Base-by-base conservation (phyloP, 2,329 filamentous ascomycete species). In the Chalaropsis ovoidea region DNA sequence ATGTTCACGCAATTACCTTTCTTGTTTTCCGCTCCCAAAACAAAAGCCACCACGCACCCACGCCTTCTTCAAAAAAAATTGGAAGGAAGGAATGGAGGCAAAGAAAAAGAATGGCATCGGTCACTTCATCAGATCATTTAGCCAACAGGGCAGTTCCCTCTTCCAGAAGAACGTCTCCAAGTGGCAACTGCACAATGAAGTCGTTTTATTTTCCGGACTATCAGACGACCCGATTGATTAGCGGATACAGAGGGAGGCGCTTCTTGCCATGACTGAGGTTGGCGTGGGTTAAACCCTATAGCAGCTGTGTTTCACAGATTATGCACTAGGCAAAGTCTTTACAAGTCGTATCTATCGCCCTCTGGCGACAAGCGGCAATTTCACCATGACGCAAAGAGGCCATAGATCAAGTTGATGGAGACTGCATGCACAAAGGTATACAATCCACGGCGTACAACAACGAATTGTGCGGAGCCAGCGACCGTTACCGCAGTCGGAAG, bases 1-100 rank as follows among this genome's bases (percentile, higher is more conserved):
- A 27, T 17, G 13, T 56, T 56, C 52, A 31, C 52, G 52, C 52
- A 56, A 31, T 56, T 56, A 31, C 52, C 52, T 56, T 56, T 24
- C 22, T 56, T 56, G 22, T 31, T 27, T 52, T 56, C 22, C 27
- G 22, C 27, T 56, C 7, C 19, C 17, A 2, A 35, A 15, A 56
- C 1, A 6, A 56, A 56, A 27, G 19, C n/a, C 22, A 54, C 49
- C 19, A 31, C 2, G 6, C 6, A 31, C 6, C 31, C 6, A 31
- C 24, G 22, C 11, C 22, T 56, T 56, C 52, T 11, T 31, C 52
- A 31, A 43, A n/a, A 10, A 43, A n/a, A n/a, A n/a, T n/a, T n/a
- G 22, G 49, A 54, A 27, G 19, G 15, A 31, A 31, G 13, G 7
- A 31, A 31, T 31, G 13, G 24, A 31, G 13, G 49, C 5, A 3